These are phyloP conservation scores for Ustulina deusta DNA, from an alignment of 2,329 filamentous ascomycete genomes.

Conservation along the genomic window DNA sequence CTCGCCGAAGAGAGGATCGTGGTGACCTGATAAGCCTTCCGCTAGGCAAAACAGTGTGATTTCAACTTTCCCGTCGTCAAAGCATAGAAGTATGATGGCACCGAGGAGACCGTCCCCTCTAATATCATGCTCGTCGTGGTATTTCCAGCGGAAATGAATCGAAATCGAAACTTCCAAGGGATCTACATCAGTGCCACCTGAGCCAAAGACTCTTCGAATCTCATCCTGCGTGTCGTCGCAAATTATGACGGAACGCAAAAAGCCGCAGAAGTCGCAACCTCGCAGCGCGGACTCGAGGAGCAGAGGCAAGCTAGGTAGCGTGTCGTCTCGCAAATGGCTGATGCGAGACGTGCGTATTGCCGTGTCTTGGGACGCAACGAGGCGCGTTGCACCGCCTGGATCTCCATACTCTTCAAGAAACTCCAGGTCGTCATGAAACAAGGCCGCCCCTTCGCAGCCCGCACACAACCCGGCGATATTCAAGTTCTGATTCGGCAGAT, in stretches of 20 bases:
- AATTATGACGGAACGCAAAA: not conserved
- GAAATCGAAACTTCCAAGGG: slow-evolving; percentile 7
- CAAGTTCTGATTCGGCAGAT: not conserved
- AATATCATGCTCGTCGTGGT: not conserved
- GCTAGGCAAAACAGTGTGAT: slow-evolving; percentile 8
- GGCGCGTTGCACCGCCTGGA: not conserved
- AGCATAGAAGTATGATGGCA: slow-evolving; percentile 4
- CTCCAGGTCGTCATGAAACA: not conserved
- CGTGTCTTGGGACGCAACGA: slow-evolving; percentile 4
- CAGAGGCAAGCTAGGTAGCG: not conserved
- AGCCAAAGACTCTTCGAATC: slow-evolving; percentile 2
- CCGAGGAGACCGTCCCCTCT: slow-evolving; percentile 4
- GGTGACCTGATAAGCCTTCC: slow-evolving; percentile 6
- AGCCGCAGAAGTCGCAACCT: slow-evolving; percentile 9
- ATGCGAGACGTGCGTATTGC: slow-evolving; percentile 6
- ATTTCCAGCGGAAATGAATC: slow-evolving; percentile 11
- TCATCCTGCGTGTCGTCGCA: slow-evolving; percentile 8
- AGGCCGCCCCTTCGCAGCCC: not conserved
- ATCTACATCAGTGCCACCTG: not conserved
- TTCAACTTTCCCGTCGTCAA: slow-evolving; percentile 2
- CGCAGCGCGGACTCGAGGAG: not conserved
- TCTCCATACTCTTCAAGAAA: not conserved
- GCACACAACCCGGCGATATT: not conserved
- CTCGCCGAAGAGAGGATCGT: not conserved
- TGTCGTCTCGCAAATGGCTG: slow-evolving; percentile 1